Percentiles rank a stretch among this genome's conserved stretches.
These are phyloP conservation scores for Cordyceps cicadae DNA, from an alignment of 2,329 filamentous ascomycete species.

Conservation along the genomic window DNA sequence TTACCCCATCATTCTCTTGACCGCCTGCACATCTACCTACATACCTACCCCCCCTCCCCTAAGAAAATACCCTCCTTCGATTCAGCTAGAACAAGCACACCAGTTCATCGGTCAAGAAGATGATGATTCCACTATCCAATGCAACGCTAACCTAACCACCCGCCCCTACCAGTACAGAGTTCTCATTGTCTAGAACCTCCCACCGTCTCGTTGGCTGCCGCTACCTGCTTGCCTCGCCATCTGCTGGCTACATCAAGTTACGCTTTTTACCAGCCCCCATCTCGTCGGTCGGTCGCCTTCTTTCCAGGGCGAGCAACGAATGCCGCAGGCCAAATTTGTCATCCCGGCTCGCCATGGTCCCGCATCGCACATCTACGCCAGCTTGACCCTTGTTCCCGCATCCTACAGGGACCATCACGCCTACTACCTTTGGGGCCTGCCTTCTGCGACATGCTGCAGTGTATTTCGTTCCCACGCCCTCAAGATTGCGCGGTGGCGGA, in stretches of 20 bases:
- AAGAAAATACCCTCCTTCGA: too few species aligned
- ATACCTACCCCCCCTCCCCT: too few species aligned
- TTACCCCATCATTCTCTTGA: constrained; percentile 3
- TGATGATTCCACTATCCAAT: constrained; percentile 1
- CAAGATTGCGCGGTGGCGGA: constrained; percentile 12
- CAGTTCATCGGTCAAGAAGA: constrained; percentile 10
- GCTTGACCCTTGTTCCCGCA: neutral
- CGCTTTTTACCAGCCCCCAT: neutral
- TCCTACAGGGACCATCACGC: constrained; percentile 1
- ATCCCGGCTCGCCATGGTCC: neutral
- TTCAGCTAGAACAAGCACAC: neutral
- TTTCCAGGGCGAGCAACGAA: neutral
- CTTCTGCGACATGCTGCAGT: neutral
- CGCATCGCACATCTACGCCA: neutral
- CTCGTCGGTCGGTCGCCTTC: neutral
- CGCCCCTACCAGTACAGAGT: neutral
- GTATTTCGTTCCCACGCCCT: constrained; percentile 3
- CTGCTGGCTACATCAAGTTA: neutral
- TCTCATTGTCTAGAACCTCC: neutral
- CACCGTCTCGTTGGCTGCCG: neutral
- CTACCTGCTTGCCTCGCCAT: neutral
- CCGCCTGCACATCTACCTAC: constrained; percentile 3
- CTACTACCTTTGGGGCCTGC: neutral
- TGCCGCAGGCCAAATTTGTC: neutral
- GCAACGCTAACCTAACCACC: constrained; percentile 5